A percentile compares a stretch with the other conserved stretches of the same genome.
These are phyloP conservation scores for Lasiodiplodia sp. DNA, from an alignment of 2,329 filamentous ascomycete species.

Conservation along the genomic window DNA sequence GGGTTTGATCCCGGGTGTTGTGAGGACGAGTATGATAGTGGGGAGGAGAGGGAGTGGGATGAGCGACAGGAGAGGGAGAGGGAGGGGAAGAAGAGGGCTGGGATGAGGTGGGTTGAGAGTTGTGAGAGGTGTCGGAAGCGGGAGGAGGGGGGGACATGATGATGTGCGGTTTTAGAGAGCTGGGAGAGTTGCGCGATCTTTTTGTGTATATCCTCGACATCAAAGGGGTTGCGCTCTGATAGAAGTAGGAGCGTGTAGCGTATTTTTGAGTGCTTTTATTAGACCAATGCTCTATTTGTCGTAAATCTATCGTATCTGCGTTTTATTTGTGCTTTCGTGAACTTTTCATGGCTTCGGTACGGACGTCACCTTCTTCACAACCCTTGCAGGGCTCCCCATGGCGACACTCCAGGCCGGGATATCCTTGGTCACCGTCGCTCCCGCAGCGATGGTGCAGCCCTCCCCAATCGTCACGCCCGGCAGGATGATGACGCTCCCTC, in stretches of 20 bases:
- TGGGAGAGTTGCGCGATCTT: too few relatives aligned
- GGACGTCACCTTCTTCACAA: slow-evolving; percentile 53
- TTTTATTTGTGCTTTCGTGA: neutral
- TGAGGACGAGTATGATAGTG: neutral
- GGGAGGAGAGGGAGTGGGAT: neutral
- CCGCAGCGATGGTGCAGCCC: slow-evolving; percentile 77
- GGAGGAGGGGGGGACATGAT: too few relatives aligned
- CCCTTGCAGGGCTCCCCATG: slow-evolving; percentile 70
- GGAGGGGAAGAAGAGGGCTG: neutral
- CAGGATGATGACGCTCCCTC: slow-evolving; percentile 64
- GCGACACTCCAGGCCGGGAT: slow-evolving; percentile 69
- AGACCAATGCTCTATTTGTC: neutral
- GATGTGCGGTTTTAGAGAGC: neutral
- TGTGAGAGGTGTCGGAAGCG: neutral
- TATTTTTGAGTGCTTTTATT: too few relatives aligned
- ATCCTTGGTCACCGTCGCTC: slow-evolving; percentile 81
- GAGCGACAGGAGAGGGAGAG: neutral
- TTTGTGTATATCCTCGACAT: neutral
- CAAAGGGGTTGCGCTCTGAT: too few relatives aligned
- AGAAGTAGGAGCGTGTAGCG: too few relatives aligned
- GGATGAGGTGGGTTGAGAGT: neutral
- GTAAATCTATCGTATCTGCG: neutral
- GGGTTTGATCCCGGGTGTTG: neutral
- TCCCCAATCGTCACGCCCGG: slow-evolving; percentile 80
- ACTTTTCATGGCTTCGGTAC: slow-evolving; percentile 26